phyloP scores from a whole-genome alignment of 441 rosid genomes.

The Corymbia citriodora region DNA sequence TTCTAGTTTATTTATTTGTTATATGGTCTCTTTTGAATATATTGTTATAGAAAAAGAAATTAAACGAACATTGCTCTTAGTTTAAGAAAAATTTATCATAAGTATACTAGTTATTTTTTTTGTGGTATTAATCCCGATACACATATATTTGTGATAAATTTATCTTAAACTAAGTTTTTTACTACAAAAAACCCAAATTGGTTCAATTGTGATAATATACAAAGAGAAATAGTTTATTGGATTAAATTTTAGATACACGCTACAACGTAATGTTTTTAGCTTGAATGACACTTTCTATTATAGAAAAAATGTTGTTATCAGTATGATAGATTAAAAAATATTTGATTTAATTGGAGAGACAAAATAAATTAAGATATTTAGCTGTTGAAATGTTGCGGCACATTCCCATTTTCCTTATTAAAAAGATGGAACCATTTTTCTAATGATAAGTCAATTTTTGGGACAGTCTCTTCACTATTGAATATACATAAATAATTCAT shows the following conservation, averaged over 20 bases:
- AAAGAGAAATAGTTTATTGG: not conserved
- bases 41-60: not conserved
- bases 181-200: too few relatives aligned
- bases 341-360: not conserved
- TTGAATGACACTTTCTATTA: not conserved
- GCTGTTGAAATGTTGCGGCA: not conserved
- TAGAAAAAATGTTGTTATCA: not conserved
- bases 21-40: not conserved
- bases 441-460: not conserved
- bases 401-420: not conserved
- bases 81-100: fast-evolving
- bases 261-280: not conserved
- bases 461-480: not conserved
- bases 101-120: too few relatives aligned
- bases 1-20: not conserved
- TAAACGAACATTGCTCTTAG: not conserved
- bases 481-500: not conserved
- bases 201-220: too few relatives aligned
- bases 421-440: not conserved
- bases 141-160: too few relatives aligned
- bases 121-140: not conserved
- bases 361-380: not conserved
- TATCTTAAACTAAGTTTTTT: too few relatives aligned
- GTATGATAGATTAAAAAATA: not conserved
- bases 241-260: not conserved